Evolutionary conservation across 768 basidiomycete genomes (phyloP).

Genomic region (Mycena haematopus): DNA sequence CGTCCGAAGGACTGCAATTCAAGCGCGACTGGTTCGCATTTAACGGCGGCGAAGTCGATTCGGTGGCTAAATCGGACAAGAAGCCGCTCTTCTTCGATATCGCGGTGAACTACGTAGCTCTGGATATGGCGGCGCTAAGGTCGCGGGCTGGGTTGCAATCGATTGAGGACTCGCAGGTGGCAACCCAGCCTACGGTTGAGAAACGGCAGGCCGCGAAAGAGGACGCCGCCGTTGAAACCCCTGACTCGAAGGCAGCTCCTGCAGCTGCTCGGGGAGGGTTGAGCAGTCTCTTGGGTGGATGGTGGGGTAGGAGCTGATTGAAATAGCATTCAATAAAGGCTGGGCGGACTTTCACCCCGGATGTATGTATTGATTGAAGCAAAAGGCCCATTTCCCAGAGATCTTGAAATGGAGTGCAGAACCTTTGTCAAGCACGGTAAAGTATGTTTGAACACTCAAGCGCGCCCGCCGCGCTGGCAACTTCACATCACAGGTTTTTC

Average conservation of each 20-base stretch:
- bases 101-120: conserved; percentile 88
- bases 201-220: conserved; percentile 60
- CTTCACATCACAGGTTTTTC: no score
- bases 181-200: conserved; percentile 40
- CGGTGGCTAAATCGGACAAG: conserved; percentile 59
- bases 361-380: no score
- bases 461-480: no score
- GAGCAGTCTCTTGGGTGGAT: conserved; percentile 74
- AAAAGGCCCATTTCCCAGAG: no score
- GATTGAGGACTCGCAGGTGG: conserved; percentile 33
- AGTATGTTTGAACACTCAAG: no score
- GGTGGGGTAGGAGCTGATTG: conserved; percentile 70
- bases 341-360: no score
- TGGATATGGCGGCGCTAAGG: conserved; percentile 81
- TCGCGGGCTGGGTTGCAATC: conserved; percentile 70
- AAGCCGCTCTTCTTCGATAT: conserved; percentile 95
- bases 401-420: no score
- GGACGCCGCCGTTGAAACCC: conserved; percentile 59
- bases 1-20: conserved; percentile 52
- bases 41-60: conserved; percentile 67
- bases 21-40: conserved; percentile 82
- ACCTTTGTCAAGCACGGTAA: no score
- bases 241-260: conserved; percentile 55
- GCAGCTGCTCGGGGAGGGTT: conserved; percentile 59
- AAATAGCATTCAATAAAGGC: no score